Evolutionary conservation across 2,329 filamentous ascomycete species (phyloP), one percentile per base, ranked within the genome.

Genomic region (Pestalotiopsis sp.): DNA sequence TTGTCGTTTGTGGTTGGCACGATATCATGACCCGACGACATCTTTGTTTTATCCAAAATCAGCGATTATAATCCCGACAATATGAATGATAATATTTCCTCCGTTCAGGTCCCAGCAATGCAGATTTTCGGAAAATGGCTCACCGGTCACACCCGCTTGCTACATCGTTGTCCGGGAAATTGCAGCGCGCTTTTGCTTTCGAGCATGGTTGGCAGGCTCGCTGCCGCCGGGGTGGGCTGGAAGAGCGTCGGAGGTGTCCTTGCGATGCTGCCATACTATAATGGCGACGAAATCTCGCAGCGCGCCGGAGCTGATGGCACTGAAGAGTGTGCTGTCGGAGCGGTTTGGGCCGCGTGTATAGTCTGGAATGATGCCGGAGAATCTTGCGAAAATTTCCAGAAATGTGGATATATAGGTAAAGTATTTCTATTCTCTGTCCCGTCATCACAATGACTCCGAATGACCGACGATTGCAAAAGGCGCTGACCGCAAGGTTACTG

Each of bases 151-250:
- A 78, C 13, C 74, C 75, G 49, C 72, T 68, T 1, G 70, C 69
- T 6, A 71, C 31, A 63, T 70, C 73, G 57, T 75, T 73, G 3
- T 62, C 69, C 59, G 75, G 72, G 41, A 75, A 78, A 38, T 75
- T 72, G 56, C 76, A 78, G 3, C 76, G 74, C 27, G 75, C 71
- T 69, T 76, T 77, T 1, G 76, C 75, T 49, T 74, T 77, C 4
- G 73, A 75, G 52, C 76, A 78, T 56, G 75, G 72, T 6, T 73
- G 68, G 61, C 76, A 78, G 11, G 76, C 76, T 27, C 76, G 71
- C 41, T 69, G 75, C 13, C 76, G 74, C 36, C 76, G 72, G 9
- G 70, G 75, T 17, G 76, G 73, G n/a, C 72, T 75, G 12, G 52
- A 36, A n/a, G 73, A 45, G n/a, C 73, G 61, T 49, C 23, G 58